Evolutionary conservation across 306 rosid genomes (phyloP).

Genomic region (Medicago ruthenica): DNA sequence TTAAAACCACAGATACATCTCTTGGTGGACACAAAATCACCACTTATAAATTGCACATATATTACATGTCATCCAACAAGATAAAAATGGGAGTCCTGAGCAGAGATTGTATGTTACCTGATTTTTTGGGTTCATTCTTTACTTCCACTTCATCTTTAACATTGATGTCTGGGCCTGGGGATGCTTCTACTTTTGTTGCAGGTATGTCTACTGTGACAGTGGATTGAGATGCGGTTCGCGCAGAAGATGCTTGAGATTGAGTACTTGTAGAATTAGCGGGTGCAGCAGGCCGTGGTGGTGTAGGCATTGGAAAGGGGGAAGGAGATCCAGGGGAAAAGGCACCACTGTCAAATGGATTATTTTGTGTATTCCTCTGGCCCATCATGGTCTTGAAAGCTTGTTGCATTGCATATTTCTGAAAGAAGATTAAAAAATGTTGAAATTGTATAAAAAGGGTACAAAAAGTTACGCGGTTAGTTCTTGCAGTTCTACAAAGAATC

Average conservation of each 20-base stretch:
- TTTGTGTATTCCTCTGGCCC: constrained; percentile 91
- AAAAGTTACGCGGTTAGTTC: constrained; percentile 23
- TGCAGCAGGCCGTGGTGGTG: constrained; percentile 57
- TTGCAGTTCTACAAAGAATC: constrained; percentile 16
- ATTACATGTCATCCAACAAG: constrained; percentile 27
- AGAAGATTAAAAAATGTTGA: constrained; percentile 39
- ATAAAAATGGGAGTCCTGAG: constrained; percentile 23
- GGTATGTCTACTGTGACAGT: constrained; percentile 76
- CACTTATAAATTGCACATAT: constrained; percentile 28
- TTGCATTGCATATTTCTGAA: constrained; percentile 97
- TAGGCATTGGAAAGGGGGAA: constrained; percentile 76
- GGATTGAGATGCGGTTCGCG: constrained; percentile 57
- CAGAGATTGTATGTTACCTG: constrained; percentile 60
- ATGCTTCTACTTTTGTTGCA: constrained; percentile 62
- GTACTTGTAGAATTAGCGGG: constrained; percentile 42
- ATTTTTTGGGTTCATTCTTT: constrained; percentile 57
- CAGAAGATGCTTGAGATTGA: constrained; percentile 46
- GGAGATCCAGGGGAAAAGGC: constrained; percentile 74
- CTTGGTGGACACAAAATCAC: constrained; percentile 21
- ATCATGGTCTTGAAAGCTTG: constrained; percentile 96
- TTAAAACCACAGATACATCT: constrained; percentile 17
- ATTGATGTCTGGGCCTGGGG: constrained; percentile 49
- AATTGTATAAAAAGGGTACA: constrained; percentile 11
- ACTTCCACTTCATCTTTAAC: constrained; percentile 53
- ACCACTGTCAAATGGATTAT: constrained; percentile 60